Conservation (phyloP, 75 land plant species). For the Isoetes taiwanensis region DNA sequence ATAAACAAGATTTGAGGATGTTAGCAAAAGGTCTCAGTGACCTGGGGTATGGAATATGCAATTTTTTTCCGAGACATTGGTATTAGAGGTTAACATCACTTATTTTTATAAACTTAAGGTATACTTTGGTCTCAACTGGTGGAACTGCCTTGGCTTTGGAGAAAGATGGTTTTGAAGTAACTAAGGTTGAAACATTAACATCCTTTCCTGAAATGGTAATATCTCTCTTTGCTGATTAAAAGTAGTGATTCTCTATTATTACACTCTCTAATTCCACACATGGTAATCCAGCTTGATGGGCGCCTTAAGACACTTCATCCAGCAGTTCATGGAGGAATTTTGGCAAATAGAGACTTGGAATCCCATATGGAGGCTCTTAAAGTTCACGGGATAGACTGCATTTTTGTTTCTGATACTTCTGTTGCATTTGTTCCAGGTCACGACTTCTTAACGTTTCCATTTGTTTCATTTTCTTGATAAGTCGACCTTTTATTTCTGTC, state of each 20-base stretch:
- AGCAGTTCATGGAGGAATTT: constrained; percentile 88
- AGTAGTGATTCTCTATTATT: background rate
- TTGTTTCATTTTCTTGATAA: too few species aligned
- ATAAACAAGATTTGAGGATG: constrained; percentile 53
- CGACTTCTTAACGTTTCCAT: too few species aligned
- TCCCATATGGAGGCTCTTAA: constrained; percentile 86
- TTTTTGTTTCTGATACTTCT: too few species aligned
- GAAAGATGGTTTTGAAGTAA: constrained; percentile 49
- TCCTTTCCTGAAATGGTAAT: constrained; percentile 84
- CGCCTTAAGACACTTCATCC: constrained; percentile 97
- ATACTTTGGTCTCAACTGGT: constrained; percentile 74
- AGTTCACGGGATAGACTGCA: constrained; percentile 78
- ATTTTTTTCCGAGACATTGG: too few species aligned
- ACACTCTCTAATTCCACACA: background rate
- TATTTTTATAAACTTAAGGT: constrained; percentile 25
- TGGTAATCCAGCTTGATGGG: constrained; percentile 77
- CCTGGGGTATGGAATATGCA: too few species aligned
- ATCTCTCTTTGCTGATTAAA: too few species aligned
- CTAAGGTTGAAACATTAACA: constrained; percentile 71
- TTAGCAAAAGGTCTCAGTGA: constrained; percentile 61
- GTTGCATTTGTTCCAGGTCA: too few species aligned
- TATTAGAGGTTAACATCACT: too few species aligned
- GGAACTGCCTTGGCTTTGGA: constrained; percentile 76
- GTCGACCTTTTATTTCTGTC: too few species aligned
- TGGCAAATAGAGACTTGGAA: constrained; percentile 78